Conservation (phyloP, 2,329 filamentous ascomycete genomes). For the Botrytis byssoidea region DNA sequence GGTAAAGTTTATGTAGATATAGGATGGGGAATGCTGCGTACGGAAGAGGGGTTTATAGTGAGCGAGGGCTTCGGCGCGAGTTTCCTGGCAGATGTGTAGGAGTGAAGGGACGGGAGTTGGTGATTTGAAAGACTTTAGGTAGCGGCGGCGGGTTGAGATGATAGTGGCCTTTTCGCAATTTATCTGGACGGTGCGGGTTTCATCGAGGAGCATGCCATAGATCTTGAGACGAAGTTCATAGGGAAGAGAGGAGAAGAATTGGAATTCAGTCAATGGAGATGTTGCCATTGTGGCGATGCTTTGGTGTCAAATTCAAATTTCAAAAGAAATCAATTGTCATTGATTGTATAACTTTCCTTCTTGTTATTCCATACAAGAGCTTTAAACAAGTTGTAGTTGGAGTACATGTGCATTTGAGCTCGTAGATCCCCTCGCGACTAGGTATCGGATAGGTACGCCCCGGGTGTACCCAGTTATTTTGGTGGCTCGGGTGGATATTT, state of each 20-base stretch:
- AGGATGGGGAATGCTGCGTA: constrained; percentile 21
- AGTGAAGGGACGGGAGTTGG: constrained; percentile 31
- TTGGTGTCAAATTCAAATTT: background rate
- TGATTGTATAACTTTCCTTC: background rate
- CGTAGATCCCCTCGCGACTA: background rate
- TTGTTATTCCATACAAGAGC: background rate
- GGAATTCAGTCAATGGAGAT: constrained; percentile 26
- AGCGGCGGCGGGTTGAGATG: constrained; percentile 17
- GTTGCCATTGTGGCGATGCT: background rate
- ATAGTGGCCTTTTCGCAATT: constrained; percentile 25
- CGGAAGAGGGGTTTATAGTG: constrained; percentile 26
- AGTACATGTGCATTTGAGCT: background rate
- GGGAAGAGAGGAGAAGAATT: constrained; percentile 34
- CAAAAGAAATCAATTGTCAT: background rate
- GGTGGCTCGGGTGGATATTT: background rate
- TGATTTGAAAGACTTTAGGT: constrained; percentile 26
- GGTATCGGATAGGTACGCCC: background rate
- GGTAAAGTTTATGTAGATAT: constrained; percentile 29
- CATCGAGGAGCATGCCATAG: constrained; percentile 27
- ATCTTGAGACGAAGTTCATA: constrained; percentile 36
- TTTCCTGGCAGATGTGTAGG: constrained; percentile 37
- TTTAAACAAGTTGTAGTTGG: background rate
- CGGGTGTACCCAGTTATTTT: background rate
- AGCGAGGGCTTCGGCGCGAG: constrained; percentile 32
- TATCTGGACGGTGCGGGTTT: constrained; percentile 28